Evolutionary conservation across 2,329 filamentous ascomycete species (phyloP).

Genomic region (Cytospora piceae): DNA sequence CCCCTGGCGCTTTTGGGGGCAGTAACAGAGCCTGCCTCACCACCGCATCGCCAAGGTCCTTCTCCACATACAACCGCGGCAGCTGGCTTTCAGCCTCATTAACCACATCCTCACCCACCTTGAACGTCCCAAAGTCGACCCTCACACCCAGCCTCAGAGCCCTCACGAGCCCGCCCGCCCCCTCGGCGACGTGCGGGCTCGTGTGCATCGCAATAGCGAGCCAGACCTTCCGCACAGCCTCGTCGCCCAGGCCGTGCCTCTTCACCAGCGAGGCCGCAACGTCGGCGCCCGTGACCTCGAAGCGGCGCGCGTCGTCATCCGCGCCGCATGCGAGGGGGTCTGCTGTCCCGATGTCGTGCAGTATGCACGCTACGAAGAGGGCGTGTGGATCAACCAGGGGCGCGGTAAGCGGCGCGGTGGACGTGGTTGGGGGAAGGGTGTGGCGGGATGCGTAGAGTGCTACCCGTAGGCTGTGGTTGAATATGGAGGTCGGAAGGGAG

Average conservation of each 20-base stretch:
- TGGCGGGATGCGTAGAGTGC: conserved; percentile 32
- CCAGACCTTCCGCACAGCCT: conserved; percentile 40
- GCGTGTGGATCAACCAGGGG: conserved; percentile 28
- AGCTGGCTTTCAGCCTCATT: conserved; percentile 30
- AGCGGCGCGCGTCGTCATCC: conserved; percentile 37
- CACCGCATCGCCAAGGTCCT: conserved; percentile 35
- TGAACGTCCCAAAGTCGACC: conserved; percentile 38
- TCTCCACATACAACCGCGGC: conserved; percentile 35
- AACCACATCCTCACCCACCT: conserved; percentile 7
- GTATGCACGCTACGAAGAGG: conserved; percentile 42
- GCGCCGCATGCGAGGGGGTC: conserved; percentile 35
- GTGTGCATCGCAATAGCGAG: conserved; percentile 42
- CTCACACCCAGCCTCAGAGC: conserved; percentile 40
- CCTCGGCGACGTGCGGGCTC: conserved; percentile 43
- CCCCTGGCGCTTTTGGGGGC: conserved; percentile 33
- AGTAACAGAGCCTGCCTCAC: conserved; percentile 31
- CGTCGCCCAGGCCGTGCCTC: conserved; percentile 34
- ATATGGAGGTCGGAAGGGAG: conserved; percentile 33
- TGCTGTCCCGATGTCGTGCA: conserved; percentile 43
- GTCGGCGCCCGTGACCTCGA: conserved; percentile 40
- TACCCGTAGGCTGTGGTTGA: conserved; percentile 36
- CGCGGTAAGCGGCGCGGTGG: neutral
- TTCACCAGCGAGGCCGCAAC: conserved; percentile 38
- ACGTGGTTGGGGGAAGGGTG: neutral
- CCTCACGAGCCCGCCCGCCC: conserved; percentile 40